Evolutionary conservation across 352 stramenopile genomes (phyloP).

Genomic region (Globisporangium middletonii): DNA sequence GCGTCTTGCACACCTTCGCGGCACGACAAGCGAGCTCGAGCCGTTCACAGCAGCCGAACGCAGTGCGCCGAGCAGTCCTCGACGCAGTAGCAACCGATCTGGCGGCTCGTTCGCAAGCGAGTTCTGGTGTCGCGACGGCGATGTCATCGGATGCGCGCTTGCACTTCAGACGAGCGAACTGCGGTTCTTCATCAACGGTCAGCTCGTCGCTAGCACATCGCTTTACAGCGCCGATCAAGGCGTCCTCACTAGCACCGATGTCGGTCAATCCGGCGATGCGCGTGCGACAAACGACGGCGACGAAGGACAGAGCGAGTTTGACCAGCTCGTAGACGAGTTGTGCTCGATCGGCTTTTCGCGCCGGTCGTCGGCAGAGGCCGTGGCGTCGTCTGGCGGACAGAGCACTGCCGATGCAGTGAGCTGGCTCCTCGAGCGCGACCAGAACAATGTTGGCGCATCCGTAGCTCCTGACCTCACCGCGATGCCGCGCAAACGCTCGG

Average conservation of each 20-base stretch:
- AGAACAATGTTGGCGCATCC: not conserved
- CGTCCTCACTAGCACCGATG: not conserved
- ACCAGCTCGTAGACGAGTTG: conserved; percentile 45
- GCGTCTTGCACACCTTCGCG: conserved; percentile 25
- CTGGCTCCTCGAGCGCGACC: conserved; percentile 31
- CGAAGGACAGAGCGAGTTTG: conserved; percentile 22
- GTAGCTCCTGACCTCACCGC: too few relatives aligned
- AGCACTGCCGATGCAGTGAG: conserved; percentile 25
- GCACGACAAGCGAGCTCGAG: conserved; percentile 11
- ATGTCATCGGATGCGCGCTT: conserved; percentile 53
- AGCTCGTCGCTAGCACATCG: conserved; percentile 18
- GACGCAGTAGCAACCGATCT: conserved; percentile 19
- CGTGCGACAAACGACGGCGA: not conserved
- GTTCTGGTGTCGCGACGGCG: conserved; percentile 38
- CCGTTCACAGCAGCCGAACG: conserved; percentile 14
- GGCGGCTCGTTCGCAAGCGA: conserved; percentile 26
- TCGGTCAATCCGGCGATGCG: not conserved
- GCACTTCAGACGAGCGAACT: conserved; percentile 23
- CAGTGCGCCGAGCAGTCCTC: conserved; percentile 30
- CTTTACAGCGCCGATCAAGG: not conserved
- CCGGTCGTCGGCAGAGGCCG: conserved; percentile 26
- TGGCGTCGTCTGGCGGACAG: conserved; percentile 21
- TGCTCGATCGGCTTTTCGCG: conserved; percentile 43
- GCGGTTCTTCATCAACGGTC: conserved; percentile 61
- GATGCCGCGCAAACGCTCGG: conserved; percentile 4